Evolutionary conservation across 2,329 filamentous ascomycete genomes (phyloP).

Genomic region (Colletotrichum spaethianum): DNA sequence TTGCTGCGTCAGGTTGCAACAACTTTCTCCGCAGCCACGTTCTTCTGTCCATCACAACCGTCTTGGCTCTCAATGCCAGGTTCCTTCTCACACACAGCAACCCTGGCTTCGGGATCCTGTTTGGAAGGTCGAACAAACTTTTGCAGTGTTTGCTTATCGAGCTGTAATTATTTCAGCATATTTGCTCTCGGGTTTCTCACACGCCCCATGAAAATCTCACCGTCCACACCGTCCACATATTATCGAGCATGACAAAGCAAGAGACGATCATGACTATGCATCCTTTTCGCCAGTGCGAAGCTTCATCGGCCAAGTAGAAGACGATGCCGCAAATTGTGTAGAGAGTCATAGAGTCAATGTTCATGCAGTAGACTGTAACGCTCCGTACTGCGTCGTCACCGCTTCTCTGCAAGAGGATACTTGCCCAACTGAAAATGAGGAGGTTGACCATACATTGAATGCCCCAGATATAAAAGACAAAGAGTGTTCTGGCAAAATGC

Average conservation of each 20-base stretch:
- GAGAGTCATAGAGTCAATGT: conserved; percentile 52
- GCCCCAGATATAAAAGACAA: conserved; percentile 53
- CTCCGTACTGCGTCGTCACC: conserved; percentile 55
- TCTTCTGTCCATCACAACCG: conserved; percentile 4
- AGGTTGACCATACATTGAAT: conserved; percentile 57
- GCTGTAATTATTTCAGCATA: background rate
- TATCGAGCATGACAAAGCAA: conserved; percentile 37
- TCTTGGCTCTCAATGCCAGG: background rate
- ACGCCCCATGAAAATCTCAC: background rate
- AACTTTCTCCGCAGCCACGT: background rate
- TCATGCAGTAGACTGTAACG: conserved; percentile 56
- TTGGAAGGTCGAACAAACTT: background rate
- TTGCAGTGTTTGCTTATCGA: background rate
- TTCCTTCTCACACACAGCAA: background rate
- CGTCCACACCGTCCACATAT: conserved; percentile 38
- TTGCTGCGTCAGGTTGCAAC: background rate
- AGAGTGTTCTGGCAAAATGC: conserved; percentile 45
- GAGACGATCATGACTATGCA: conserved; percentile 52
- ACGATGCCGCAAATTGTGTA: conserved; percentile 57
- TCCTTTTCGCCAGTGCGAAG: conserved; percentile 54
- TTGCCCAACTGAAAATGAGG: conserved; percentile 56
- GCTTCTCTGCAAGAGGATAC: conserved; percentile 51
- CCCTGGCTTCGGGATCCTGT: background rate
- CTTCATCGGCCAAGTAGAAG: conserved; percentile 53
- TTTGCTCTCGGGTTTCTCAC: too few relatives aligned